Conservation (phyloP, 2,329 filamentous ascomycete genomes). For the Clarireedia homoeocarpa region DNA sequence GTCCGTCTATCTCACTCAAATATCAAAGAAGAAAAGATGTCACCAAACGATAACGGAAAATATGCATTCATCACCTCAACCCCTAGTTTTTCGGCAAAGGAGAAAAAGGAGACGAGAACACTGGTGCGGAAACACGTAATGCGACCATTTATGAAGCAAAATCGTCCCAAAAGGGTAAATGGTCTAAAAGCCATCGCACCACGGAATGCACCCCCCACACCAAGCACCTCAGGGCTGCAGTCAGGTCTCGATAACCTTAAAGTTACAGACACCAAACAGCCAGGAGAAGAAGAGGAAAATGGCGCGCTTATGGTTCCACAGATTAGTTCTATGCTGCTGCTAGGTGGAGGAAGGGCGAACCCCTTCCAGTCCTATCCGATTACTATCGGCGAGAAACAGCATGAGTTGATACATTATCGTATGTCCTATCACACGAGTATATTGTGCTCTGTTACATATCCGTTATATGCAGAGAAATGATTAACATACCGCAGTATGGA, state of each 20-base stretch:
- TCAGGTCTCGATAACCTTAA: background rate
- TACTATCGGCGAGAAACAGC: background rate
- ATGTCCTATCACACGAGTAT: background rate
- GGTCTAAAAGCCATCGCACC: background rate
- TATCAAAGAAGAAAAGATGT: background rate
- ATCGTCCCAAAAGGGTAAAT: background rate
- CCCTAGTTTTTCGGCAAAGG: background rate
- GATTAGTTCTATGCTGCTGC: background rate
- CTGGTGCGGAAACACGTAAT: conserved; percentile 6
- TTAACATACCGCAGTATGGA: background rate
- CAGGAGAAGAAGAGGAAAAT: background rate
- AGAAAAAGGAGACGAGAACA: background rate
- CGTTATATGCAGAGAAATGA: too few relatives aligned
- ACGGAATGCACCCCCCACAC: too few relatives aligned
- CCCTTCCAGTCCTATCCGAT: background rate
- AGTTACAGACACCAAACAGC: background rate
- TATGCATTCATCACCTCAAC: conserved; percentile 2
- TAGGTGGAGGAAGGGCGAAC: background rate
- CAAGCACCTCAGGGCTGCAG: background rate
- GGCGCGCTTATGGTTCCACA: background rate
- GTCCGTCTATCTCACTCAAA: background rate
- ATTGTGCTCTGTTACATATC: too few relatives aligned
- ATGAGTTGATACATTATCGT: background rate
- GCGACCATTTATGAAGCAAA: conserved; percentile 1
- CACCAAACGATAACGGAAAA: background rate